Evolutionary conservation across 805 yeast species (phyloP), one percentile per base, ranked within the genome.

Genomic region (Yamadazyma philogaea): DNA sequence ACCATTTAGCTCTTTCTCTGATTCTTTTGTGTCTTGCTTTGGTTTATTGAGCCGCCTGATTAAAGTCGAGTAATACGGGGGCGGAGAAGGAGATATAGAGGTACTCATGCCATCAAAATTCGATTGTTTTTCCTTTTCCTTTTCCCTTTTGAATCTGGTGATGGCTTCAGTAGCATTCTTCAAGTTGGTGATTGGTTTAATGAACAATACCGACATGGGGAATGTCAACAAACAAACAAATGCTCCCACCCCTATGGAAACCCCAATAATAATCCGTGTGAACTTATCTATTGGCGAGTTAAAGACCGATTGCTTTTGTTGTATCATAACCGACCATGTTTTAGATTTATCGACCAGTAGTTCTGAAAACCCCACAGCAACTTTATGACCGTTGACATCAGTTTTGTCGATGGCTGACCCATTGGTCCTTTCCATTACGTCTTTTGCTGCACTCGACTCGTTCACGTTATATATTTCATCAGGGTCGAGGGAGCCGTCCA

Each of bases 151-250:
- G 26, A 74, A 68, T 37, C 66, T 63, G 4, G 82, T 76, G 21
- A 82, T 77, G 18, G 76, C 77, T 56, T 87, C 96, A 0, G 96
- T 87, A 0, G 95, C 96, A 48, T 80, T 79, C 54, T 85, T 88
- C 33, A 89, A 69, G 44, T 81, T 75, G 33, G 87, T 75, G 44
- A 89, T 87, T 0, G 97, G 96, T 49, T 85, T 64, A 5, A 88
- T 90, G 27, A 90, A 88, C 70, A 81, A 84, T 45, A 86, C 88
- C 0, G 96, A 88, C 41, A 89, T 61, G 4, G 93, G 90, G 58
- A 88, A 77, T 1, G 96, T 87, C n/a, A 86, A 58, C 1, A 86
- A 46, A 50, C 86, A 79, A 70, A 87, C 79, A 48, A 84, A 75
- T 0, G 69, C 86, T 3, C 93, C 93, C 16, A 85, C 78, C 1